These are phyloP conservation scores for Podaxis pistillaris DNA, from an alignment of 768 basidiomycete genomes.

Conservation along the genomic window DNA sequence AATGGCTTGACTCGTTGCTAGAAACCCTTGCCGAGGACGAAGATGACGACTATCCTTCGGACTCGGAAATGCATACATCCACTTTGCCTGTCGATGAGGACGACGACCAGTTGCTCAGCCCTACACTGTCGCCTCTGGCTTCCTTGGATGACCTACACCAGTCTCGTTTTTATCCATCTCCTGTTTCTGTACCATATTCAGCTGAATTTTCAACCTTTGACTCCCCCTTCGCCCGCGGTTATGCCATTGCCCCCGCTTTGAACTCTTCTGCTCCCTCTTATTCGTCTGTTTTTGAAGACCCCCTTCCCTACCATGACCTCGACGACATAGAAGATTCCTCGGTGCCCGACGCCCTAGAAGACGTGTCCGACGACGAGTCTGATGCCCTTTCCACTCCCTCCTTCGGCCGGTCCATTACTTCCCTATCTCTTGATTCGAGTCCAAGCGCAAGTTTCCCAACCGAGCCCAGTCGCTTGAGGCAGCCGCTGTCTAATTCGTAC, in stretches of 20 bases:
- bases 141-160: slow-evolving; percentile 74
- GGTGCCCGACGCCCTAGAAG: slow-evolving; percentile 81
- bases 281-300: slow-evolving; percentile 46
- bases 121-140: slow-evolving; percentile 66
- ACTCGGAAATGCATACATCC: slow-evolving; percentile 46
- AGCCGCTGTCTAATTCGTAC: slow-evolving; percentile 57
- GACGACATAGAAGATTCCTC: slow-evolving; percentile 69
- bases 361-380: slow-evolving; percentile 84
- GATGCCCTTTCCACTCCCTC: slow-evolving; percentile 67
- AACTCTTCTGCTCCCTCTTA: slow-evolving; percentile 46
- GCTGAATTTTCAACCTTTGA: slow-evolving; percentile 24
- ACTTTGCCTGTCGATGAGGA: slow-evolving; percentile 58
- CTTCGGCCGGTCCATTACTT: slow-evolving; percentile 54
- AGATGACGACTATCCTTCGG: slow-evolving; percentile 50
- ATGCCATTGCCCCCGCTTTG: slow-evolving; percentile 46
- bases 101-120: slow-evolving; percentile 61
- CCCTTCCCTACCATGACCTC: slow-evolving; percentile 60
- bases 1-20: slow-evolving; percentile 81
- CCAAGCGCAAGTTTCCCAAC: slow-evolving; percentile 44
- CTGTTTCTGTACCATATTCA: slow-evolving; percentile 45
- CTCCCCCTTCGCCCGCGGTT: slow-evolving; percentile 37
- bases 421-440: slow-evolving; percentile 51
- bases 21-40: slow-evolving; percentile 73
- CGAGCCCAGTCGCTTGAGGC: slow-evolving; percentile 48
- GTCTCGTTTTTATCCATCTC: slow-evolving; percentile 42